Percentiles rank a stretch among this genome's conserved stretches.
phyloP scores from a whole-genome alignment of 202 grass and related monocot species.

The Setaria viridis region DNA sequence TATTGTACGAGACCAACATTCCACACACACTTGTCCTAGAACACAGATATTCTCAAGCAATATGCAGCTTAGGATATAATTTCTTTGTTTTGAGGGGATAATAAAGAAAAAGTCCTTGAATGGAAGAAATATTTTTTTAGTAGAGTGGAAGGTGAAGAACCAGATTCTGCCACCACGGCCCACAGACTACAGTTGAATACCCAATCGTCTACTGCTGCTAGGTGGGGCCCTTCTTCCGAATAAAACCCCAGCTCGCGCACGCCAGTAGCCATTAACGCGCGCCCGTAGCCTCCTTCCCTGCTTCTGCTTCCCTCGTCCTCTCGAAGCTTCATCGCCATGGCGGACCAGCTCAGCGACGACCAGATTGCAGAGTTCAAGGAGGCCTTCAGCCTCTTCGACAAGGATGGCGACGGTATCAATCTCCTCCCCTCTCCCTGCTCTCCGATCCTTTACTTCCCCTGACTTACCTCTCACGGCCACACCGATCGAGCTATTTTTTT shows the following conservation, averaged over 20 bases:
- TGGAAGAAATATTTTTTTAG: neutral
- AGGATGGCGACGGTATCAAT: conserved; percentile 72
- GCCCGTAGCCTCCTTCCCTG: conserved; percentile 1
- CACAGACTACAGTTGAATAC: neutral
- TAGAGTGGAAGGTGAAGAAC: neutral
- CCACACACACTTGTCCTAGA: neutral
- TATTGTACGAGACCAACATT: too few relatives aligned
- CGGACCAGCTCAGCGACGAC: conserved; percentile 60
- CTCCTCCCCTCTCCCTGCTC: neutral
- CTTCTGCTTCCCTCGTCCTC: neutral
- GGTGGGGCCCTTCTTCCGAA: neutral
- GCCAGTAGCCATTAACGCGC: neutral
- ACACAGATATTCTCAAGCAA: conserved; percentile 26
- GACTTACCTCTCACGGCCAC: neutral
- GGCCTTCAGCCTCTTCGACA: conserved; percentile 92
- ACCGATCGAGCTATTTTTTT: neutral
- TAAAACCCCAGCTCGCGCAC: neutral
- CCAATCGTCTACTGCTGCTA: neutral
- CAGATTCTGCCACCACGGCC: conserved; percentile 32
- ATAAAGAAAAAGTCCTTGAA: neutral
- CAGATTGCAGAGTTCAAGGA: conserved; percentile 86
- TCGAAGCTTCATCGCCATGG: conserved; percentile 53
- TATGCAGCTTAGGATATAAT: neutral
- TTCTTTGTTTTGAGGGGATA: neutral
- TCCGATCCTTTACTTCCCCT: neutral